Base-by-base conservation (phyloP, 2,329 filamentous ascomycete species). In the Chaetothyriales sp. region DNA sequence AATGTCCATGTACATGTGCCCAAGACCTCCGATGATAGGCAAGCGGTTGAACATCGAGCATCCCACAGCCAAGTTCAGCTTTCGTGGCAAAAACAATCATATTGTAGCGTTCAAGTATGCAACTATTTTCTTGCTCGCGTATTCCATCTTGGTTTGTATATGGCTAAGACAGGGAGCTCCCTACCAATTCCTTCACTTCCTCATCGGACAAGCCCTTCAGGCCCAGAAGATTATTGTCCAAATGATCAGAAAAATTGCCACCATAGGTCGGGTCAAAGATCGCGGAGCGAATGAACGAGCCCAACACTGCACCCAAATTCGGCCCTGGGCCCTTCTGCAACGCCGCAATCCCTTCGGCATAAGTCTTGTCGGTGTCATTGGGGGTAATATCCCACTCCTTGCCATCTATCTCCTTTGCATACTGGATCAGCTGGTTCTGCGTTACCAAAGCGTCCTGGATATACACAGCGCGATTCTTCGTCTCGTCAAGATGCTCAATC, bases 401-500 rank as follows among this genome's bases (percentile, higher is more conserved):
- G 20, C 60, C 60, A 45, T 60, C 57, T 28, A 54, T 54, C 43
- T 68, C 68, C 61, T 70, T 65, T 4, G 58, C 65, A 18, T 65
- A 55, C 0, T 54, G 62, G 2, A 70, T 54, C 1, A 74, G 48
- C 43, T 67, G 51, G 18, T 70, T 70, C 62, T 78, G 77, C 0
- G 73, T 71, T 13, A 70, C 62, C 4, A 67, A 63, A 4, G 69
- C 62, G 20, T 73, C 70, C 4, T 73, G 62, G 18, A 77, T 63
- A 53, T 69, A 71, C 1, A 82, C 68, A 4, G 62, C 51, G 1
- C 71, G 67, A 60, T 82, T 80, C 62, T 70, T 53, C 1, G 78
- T 81, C 60, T 76, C 71, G 2, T 74, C 70, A 0, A 69, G 72
- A 49, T 79, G 67, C 6, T 59, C 52, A 1, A 81, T 62, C 1